phyloP scores from a whole-genome alignment of 441 rosid genomes.

The Corymbia calophylla region DNA sequence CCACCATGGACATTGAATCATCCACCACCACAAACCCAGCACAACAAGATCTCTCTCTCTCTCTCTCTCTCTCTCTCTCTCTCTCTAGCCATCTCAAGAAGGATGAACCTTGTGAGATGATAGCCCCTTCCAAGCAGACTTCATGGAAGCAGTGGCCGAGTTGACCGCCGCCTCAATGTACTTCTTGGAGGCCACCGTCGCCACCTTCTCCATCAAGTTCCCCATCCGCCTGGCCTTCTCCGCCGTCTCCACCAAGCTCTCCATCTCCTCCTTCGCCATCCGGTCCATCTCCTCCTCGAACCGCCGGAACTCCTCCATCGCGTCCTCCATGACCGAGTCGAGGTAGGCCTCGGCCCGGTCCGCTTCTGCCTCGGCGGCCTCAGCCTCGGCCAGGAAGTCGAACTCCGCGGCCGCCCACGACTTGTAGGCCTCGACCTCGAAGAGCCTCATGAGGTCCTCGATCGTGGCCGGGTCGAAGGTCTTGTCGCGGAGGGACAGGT shows the following conservation, averaged over 20 bases:
- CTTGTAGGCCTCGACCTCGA: constrained; percentile 79
- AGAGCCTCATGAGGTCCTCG: constrained; percentile 74
- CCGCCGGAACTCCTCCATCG: constrained; percentile 65
- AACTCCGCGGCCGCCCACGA: constrained; percentile 74
- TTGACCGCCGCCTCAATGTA: constrained; percentile 69
- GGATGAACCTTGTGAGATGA: constrained; percentile 69
- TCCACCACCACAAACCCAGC: background rate
- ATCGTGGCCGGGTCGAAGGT: constrained; percentile 64
- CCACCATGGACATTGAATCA: background rate
- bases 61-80: background rate
- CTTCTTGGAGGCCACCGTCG: constrained; percentile 47
- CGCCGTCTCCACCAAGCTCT: constrained; percentile 28
- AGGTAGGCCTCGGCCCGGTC: constrained; percentile 53
- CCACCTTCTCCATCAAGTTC: constrained; percentile 47
- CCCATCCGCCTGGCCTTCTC: constrained; percentile 57
- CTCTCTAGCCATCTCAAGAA: constrained; percentile 19
- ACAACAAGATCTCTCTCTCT: background rate
- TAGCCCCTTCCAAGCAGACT: constrained; percentile 58
- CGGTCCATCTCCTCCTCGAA: constrained; percentile 77
- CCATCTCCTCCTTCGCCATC: constrained; percentile 27
- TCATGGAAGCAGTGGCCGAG: constrained; percentile 80
- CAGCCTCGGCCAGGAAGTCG: constrained; percentile 30
- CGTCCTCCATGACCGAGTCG: constrained; percentile 65
- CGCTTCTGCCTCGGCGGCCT: constrained; percentile 35
- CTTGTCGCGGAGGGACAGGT: constrained; percentile 61